A percentile compares a stretch with the other conserved stretches of the same genome.
phyloP scores from a whole-genome alignment of 352 stramenopile species.

The Pythium utonaiense region DNA sequence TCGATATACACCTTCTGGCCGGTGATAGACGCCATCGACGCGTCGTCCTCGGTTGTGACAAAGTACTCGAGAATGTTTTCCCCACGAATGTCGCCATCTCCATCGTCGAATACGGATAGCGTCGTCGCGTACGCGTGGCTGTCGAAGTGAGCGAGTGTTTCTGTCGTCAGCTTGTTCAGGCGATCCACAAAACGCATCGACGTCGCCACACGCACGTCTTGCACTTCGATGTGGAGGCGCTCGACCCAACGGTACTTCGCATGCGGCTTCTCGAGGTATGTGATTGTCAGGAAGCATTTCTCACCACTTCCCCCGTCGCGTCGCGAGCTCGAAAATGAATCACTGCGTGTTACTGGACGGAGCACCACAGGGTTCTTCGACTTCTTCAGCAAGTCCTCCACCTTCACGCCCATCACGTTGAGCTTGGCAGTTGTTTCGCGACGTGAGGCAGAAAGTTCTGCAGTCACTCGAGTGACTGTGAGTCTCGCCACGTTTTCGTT shows the following conservation, averaged over 20 bases:
- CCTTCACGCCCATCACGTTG: conserved; percentile 66
- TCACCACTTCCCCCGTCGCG: neutral
- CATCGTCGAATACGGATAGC: conserved; percentile 32
- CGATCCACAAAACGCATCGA: conserved; percentile 82
- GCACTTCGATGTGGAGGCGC: conserved; percentile 47
- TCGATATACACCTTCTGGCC: conserved; percentile 78
- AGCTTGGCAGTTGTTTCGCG: conserved; percentile 52
- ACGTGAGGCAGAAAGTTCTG: conserved; percentile 44
- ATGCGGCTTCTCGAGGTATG: conserved; percentile 67
- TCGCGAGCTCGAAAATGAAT: conserved; percentile 13
- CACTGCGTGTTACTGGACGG: conserved; percentile 32
- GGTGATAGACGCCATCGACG: conserved; percentile 68
- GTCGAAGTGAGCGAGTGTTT: conserved; percentile 70
- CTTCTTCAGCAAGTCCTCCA: conserved; percentile 62
- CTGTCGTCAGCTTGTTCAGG: conserved; percentile 48
- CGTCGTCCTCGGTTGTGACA: conserved; percentile 40
- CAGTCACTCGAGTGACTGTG: conserved; percentile 59
- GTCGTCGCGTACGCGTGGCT: conserved; percentile 49
- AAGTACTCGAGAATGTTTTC: conserved; percentile 73
- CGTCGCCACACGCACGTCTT: conserved; percentile 68
- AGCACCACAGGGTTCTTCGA: conserved; percentile 71
- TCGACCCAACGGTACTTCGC: conserved; percentile 73
- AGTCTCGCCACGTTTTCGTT: conserved; percentile 59
- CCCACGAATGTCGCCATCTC: conserved; percentile 26
- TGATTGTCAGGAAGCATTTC: conserved; percentile 62